Base-by-base conservation (phyloP, 1,139 yeast species). In the Petasospora rhodanensis region DNA sequence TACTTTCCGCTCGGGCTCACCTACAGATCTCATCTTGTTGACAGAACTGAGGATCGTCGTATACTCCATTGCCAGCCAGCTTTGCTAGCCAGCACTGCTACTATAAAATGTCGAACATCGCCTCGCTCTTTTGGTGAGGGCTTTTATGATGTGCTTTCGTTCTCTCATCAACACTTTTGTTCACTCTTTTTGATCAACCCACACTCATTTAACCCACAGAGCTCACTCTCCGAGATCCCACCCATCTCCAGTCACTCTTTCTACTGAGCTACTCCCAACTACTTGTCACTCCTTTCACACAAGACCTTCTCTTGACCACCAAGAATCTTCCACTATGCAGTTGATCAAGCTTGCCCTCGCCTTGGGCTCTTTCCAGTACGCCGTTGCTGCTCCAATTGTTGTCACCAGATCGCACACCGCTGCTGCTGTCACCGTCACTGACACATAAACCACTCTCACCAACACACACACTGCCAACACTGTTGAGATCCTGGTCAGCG, bases 361-460 rank as follows among this genome's bases (percentile, higher is more conserved):
- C 10, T 19, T 42, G 24, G 32, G 33, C 14, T 27, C 49, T n/a
- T 22, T 40, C 21, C 49, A 45, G 20, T 26, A 20, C 15, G 46
- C 36, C 7, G 21, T 41, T 6, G 31, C 49, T 18, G 55, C 55
- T 22, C 55, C 55, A 36, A 37, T 51, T 56, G 48, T 75, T 17
- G 64, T 79, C 36, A 79, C 87, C 9, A 67, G 82, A 51, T 59
- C 64, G 28, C 80, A 75, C 49, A 77, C 84, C 18, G 86, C 85
- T n/a, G 66, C 61, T 19, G 65, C 71, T 4, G 75, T 75, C 18
- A 76, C 81, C 3, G 64, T 66, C 12, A 70, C 77, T 2, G 61
- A 68, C 36, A 69, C 75, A 15, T 64, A 65, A 43, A 66, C 76
- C 15, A 77, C 83, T 2, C 73, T 79, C 7, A 76, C 82, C 6